Evolutionary conservation across 352 stramenopile genomes (phyloP).

Genomic region (Globisporangium iwayamae): DNA sequence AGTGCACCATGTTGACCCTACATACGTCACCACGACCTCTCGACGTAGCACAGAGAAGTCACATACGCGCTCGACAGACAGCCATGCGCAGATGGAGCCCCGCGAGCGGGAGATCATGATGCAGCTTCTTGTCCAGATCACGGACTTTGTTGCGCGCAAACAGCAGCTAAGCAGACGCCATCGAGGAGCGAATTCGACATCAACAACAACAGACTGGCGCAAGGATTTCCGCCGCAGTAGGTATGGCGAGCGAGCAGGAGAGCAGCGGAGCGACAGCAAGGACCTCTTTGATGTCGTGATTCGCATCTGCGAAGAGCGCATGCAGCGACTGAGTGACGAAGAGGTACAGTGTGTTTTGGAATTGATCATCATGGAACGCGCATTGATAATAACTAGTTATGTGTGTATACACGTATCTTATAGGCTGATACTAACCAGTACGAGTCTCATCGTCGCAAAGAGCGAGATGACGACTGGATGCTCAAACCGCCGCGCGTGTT

Average conservation of each 20-base stretch:
- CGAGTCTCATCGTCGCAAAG: not conserved
- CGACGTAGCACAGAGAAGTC: not conserved
- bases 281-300: constrained; percentile 47
- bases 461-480: constrained; percentile 17
- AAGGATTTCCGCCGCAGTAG: constrained; percentile 15
- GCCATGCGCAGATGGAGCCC: not conserved
- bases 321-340: constrained; percentile 27
- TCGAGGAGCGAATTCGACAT: constrained; percentile 23
- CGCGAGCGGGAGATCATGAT: constrained; percentile 38
- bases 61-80: not conserved
- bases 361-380: not conserved
- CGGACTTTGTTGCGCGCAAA: constrained; percentile 50
- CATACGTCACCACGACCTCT: not conserved
- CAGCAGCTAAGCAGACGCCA: constrained; percentile 29
- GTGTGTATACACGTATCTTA: not conserved
- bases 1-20: not conserved
- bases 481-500: constrained; percentile 31
- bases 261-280: constrained; percentile 6
- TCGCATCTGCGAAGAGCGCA: constrained; percentile 52
- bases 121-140: constrained; percentile 45
- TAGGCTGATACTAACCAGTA: not conserved
- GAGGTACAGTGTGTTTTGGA: not conserved
- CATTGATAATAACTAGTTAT: not conserved
- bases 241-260: not conserved
- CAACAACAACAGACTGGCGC: constrained; percentile 14